These are phyloP conservation scores for Boletus insuetus DNA, from an alignment of 768 basidiomycete genomes.

Conservation along the genomic window DNA sequence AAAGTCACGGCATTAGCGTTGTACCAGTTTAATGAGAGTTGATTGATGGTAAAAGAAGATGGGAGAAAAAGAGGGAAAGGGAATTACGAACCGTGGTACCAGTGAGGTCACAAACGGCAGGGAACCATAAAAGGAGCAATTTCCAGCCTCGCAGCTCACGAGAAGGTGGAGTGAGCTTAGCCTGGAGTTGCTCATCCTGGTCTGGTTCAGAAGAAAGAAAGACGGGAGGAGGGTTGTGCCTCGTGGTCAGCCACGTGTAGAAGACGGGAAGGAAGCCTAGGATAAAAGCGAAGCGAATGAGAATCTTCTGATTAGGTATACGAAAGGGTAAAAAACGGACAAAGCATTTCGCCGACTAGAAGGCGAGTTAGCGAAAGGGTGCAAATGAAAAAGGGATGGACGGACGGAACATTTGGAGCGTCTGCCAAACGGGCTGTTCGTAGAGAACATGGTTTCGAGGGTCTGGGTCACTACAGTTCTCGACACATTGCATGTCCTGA, in stretches of 20 bases:
- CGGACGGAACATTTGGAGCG: constrained; percentile 85
- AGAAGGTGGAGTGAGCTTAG: constrained; percentile 32
- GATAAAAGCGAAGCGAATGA: constrained; percentile 17
- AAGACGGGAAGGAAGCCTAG: constrained; percentile 84
- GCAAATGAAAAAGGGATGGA: constrained; percentile 22
- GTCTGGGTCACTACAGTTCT: constrained; percentile 76
- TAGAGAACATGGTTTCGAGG: constrained; percentile 65
- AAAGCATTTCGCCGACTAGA: constrained; percentile 91
- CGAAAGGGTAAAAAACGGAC: constrained; percentile 48
- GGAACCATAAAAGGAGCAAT: constrained; percentile 79
- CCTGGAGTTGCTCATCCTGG: constrained; percentile 38
- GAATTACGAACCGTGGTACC: constrained; percentile 73
- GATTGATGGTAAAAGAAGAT: constrained; percentile 7
- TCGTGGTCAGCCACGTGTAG: constrained; percentile 60
- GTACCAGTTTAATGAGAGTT: constrained; percentile 2
- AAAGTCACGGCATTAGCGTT: constrained; percentile 19
- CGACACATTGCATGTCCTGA: constrained; percentile 98
- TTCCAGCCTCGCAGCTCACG: constrained; percentile 63
- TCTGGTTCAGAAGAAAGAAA: constrained; percentile 54
- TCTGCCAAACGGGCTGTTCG: constrained; percentile 95
- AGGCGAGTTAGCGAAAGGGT: constrained; percentile 35
- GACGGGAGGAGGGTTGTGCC: constrained; percentile 45
- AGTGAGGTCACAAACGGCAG: constrained; percentile 86
- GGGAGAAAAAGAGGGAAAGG: constrained; percentile 10
- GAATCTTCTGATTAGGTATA: constrained; percentile 11